Evolutionary conservation across 1,284 basidiomycete species (phyloP), one percentile per base, ranked within the genome.

Genomic region (Stereum hirsutum): DNA sequence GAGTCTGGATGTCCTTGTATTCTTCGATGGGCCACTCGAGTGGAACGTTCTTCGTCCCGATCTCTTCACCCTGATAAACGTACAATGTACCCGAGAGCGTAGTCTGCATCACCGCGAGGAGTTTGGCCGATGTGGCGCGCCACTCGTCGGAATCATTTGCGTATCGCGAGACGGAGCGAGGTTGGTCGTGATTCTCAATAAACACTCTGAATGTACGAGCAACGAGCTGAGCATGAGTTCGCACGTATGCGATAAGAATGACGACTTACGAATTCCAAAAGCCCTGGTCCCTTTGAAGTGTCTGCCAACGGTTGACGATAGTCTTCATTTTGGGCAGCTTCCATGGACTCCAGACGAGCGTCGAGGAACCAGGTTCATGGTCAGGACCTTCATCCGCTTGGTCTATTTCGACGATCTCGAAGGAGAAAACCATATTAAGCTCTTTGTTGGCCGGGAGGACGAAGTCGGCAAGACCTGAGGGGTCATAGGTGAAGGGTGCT

Each of bases 61-160:
- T 70, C 53, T 86, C 82, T 59, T 86, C 66, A 2, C 87, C 83
- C 61, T 88, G 81, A 57, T 79, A 87, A 11, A 89, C 64, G 56
- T 77, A 89, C 48, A 81, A 59, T 10, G 85, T 85, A 2, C 85
- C 86, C 1, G 69, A 65, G 40, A 79, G 72, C 0, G 77, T 73
- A 28, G 72, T 63, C 51, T 85, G 70, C 40, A 85, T 59, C 20
- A 83, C 62, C 0, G 79, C 74, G 17, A 88, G 59, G 57, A 87
- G 60, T 56, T 86, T 85, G 7, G 75, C 81, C 1, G 76, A 76
- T 6, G 65, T 53, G 1, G 60, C 57, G 4, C 81, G 70, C 65
- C 72, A 74, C 51, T 72, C 59, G 0, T 70, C 66, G 0, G 68
- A 63, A 54, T 86, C 82, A 49, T 75, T 71, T 7, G 74, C 80